Conservation (phyloP, 2,329 filamentous ascomycete species). For the Hypoxylon rubiginosum region DNA sequence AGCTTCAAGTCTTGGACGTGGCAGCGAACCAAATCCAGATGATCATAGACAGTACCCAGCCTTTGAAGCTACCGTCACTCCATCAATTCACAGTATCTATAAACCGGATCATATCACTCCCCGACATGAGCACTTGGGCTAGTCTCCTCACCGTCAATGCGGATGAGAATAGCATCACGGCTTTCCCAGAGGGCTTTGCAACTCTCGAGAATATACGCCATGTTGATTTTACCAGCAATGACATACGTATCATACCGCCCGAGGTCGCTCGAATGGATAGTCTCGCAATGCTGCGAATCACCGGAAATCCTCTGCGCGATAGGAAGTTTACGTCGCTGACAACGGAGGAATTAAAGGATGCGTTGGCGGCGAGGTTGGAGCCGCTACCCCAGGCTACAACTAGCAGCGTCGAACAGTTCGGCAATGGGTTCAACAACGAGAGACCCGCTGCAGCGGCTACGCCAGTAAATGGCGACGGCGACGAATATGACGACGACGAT, state of each 20-base stretch:
- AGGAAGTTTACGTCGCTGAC: constrained; percentile 86
- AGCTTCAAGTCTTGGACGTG: constrained; percentile 82
- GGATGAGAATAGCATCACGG: constrained; percentile 83
- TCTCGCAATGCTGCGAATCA: constrained; percentile 80
- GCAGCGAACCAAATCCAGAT: constrained; percentile 73
- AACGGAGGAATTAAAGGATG: constrained; percentile 84
- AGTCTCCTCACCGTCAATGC: constrained; percentile 79
- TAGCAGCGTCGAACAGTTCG: constrained; percentile 44
- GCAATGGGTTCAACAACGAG: constrained; percentile 48
- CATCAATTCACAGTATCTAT: constrained; percentile 82
- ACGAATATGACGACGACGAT: constrained; percentile 57
- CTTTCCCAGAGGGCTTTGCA: constrained; percentile 82
- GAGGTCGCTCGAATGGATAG: constrained; percentile 84
- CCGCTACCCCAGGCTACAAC: constrained; percentile 59
- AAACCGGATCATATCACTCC: constrained; percentile 81
- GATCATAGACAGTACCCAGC: constrained; percentile 50
- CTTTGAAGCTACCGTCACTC: constrained; percentile 76
- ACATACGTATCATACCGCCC: constrained; percentile 81
- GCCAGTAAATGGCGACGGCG: constrained; percentile 45
- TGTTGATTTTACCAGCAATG: constrained; percentile 88
- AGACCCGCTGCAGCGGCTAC: constrained; percentile 42
- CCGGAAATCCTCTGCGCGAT: constrained; percentile 91
- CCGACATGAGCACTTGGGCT: constrained; percentile 80
- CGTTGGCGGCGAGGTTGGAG: constrained; percentile 75
- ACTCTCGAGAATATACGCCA: constrained; percentile 76